These are phyloP conservation scores for Stemphylium beticola DNA, from an alignment of 2,329 filamentous ascomycete genomes.

Conservation along the genomic window DNA sequence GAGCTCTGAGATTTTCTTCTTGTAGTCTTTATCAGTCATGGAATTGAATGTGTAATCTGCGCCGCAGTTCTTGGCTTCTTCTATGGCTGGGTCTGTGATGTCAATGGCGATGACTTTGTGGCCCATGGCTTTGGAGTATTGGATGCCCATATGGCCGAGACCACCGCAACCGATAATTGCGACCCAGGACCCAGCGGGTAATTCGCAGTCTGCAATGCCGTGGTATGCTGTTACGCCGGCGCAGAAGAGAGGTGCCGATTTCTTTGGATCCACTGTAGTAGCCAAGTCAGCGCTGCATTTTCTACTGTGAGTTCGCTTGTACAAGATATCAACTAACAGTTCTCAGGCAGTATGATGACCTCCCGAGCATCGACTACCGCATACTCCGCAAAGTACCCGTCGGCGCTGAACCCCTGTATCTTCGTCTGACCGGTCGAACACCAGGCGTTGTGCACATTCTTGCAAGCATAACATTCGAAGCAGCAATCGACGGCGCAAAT, in stretches of 20 bases:
- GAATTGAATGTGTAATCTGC: slow-evolving; percentile 43
- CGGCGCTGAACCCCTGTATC: slow-evolving; percentile 37
- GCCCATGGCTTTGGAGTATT: slow-evolving; percentile 44
- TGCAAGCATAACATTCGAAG: slow-evolving; percentile 40
- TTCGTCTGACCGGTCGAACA: slow-evolving; percentile 38
- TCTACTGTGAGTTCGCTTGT: background rate
- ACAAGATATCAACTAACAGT: slow-evolving; percentile 19
- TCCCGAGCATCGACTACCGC: slow-evolving; percentile 38
- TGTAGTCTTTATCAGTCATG: slow-evolving; percentile 35
- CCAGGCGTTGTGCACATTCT: slow-evolving; percentile 37
- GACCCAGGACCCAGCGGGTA: slow-evolving; percentile 38
- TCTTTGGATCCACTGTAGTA: slow-evolving; percentile 31
- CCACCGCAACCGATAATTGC: slow-evolving; percentile 41
- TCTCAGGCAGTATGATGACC: slow-evolving; percentile 37
- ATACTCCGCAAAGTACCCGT: slow-evolving; percentile 44
- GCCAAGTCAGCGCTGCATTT: slow-evolving; percentile 1
- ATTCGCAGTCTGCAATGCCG: slow-evolving; percentile 36
- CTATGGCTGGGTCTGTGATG: slow-evolving; percentile 36
- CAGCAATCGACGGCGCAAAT: slow-evolving; percentile 43
- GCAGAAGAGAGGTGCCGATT: slow-evolving; percentile 39
- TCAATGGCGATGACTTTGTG: slow-evolving; percentile 41
- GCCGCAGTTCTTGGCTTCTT: slow-evolving; percentile 40
- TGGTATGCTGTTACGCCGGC: slow-evolving; percentile 42
- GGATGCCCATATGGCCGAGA: slow-evolving; percentile 41
- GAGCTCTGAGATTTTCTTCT: slow-evolving; percentile 37